phyloP scores from a whole-genome alignment of 163 green algal species.

The Scenedesmus sp. region DNA sequence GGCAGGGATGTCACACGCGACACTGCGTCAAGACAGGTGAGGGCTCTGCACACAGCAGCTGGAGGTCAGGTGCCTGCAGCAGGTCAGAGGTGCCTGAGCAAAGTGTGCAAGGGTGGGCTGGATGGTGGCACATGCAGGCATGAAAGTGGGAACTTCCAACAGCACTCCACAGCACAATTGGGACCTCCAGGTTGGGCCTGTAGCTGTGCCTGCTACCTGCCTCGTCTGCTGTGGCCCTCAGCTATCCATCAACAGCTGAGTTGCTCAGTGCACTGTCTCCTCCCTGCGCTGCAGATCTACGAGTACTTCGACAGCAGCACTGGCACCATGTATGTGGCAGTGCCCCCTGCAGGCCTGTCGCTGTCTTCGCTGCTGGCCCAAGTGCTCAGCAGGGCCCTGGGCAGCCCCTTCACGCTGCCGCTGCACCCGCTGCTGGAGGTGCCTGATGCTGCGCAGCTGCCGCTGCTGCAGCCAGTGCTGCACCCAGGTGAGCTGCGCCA shows the following conservation, averaged over 20 bases:
- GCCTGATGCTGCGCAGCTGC: not conserved
- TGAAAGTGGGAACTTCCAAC: too few species aligned
- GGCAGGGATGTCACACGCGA: conserved; percentile 15
- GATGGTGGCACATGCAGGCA: too few species aligned
- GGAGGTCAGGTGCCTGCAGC: conserved; percentile 3
- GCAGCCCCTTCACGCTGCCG: conserved; percentile 72
- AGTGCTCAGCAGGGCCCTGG: conserved; percentile 68
- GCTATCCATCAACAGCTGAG: not conserved
- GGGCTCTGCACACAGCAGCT: not conserved
- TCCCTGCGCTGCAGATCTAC: conserved; percentile 42
- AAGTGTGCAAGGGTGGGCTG: too few species aligned
- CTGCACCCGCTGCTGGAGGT: conserved; percentile 73
- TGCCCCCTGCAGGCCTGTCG: conserved; percentile 62
- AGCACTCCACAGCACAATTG: too few species aligned
- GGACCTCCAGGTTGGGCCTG: too few species aligned
- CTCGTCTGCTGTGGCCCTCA: not conserved
- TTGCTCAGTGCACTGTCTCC: not conserved
- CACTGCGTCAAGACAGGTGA: conserved; percentile 10
- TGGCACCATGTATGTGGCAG: conserved; percentile 63
- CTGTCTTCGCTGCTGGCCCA: conserved; percentile 66
- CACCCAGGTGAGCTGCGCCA: conserved; percentile 50
- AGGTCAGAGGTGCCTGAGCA: too few species aligned
- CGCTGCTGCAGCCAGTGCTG: conserved; percentile 61
- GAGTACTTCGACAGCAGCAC: conserved; percentile 34
- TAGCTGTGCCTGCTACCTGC: not conserved